Evolutionary conservation across 495 filamentous ascomycete species (phyloP).

Genomic region (Trichoderma orchidacearum): DNA sequence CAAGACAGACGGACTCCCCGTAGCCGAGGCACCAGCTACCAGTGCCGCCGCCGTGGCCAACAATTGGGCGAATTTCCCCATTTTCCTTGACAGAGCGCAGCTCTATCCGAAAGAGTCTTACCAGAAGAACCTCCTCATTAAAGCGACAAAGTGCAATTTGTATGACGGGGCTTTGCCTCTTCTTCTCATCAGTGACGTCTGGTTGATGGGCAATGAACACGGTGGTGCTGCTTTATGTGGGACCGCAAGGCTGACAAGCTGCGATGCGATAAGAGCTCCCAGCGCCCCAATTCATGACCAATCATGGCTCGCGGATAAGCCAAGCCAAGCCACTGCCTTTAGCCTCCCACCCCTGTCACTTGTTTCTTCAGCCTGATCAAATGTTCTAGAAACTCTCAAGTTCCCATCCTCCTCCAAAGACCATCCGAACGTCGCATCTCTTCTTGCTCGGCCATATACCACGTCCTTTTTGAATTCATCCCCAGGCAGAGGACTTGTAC

Average conservation of each 20-base stretch:
- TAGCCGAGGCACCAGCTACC: neutral
- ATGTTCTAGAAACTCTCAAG: no score
- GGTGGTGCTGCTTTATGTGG: neutral
- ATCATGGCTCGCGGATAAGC: neutral
- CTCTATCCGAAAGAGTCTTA: neutral
- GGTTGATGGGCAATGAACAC: neutral
- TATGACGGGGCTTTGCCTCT: neutral
- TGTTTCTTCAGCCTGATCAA: neutral
- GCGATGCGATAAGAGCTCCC: neutral
- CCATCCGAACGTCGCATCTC: neutral
- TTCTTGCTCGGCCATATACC: neutral
- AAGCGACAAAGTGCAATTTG: neutral
- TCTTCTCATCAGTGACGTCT: neutral
- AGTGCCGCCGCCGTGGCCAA: neutral
- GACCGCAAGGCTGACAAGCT: neutral
- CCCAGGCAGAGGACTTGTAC: neutral
- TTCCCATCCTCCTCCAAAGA: no score
- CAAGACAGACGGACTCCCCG: constrained; percentile 21
- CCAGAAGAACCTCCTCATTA: neutral
- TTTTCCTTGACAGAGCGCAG: neutral
- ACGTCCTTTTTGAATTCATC: neutral
- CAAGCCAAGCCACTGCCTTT: neutral
- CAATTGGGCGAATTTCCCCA: constrained; percentile 1
- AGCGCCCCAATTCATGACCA: neutral
- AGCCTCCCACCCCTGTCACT: neutral